These are phyloP conservation scores for Corchorus capsularis DNA, from an alignment of 345 rosid species.

Conservation along the genomic window DNA sequence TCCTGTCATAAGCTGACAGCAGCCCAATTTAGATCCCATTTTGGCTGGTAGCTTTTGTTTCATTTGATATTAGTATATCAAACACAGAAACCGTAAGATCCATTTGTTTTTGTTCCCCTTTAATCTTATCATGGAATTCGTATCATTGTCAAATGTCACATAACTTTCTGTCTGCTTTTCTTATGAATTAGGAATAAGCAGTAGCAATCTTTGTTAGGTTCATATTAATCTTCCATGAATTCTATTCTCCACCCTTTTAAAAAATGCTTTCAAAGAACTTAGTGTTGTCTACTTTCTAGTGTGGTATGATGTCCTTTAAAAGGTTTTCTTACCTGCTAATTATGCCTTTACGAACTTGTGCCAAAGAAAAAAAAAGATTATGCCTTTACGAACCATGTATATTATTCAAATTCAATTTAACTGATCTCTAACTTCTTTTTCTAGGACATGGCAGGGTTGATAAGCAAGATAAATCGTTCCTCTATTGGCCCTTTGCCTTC, in stretches of 20 bases:
- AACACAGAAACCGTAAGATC: not conserved
- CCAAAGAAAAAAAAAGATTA: not conserved
- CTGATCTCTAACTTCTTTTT: constrained; percentile 32
- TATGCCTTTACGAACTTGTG: not conserved
- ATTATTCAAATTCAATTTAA: constrained; percentile 13
- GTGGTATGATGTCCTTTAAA: constrained; percentile 2
- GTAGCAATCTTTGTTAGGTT: not conserved
- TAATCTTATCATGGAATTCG: not conserved
- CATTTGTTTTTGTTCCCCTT: not conserved
- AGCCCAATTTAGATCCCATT: constrained; percentile 9
- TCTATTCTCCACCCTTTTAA: not conserved
- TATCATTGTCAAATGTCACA: not conserved
- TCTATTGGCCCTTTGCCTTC: constrained; percentile 94
- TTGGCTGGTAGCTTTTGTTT: not conserved
- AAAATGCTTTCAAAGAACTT: constrained; percentile 3
- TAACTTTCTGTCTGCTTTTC: not conserved
- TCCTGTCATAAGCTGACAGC: not conserved
- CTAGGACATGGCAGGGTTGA: constrained; percentile 99
- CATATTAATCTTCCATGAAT: constrained; percentile 4
- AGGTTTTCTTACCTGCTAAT: constrained; percentile 10
- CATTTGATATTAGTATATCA: not conserved
- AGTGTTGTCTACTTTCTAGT: not conserved
- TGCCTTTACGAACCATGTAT: not conserved
- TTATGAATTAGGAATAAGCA: not conserved
- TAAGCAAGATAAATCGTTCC: constrained; percentile 97